phyloP scores from a whole-genome alignment of 73 alveolate genomes.

The Loxodes magnus region DNA sequence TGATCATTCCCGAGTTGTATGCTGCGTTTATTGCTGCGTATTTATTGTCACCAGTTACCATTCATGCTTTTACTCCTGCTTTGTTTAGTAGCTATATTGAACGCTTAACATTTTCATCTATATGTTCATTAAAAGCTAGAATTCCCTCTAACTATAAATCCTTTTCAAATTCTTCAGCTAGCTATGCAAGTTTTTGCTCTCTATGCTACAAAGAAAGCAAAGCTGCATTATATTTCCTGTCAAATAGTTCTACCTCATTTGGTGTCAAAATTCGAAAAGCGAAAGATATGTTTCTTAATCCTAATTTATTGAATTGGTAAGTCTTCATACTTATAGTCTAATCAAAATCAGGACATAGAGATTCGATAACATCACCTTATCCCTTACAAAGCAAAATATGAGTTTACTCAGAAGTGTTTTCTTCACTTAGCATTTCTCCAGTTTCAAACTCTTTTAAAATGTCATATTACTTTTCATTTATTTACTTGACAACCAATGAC shows the following conservation, averaged over 20 bases:
- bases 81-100: conserved; percentile 33
- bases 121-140: conserved; percentile 45
- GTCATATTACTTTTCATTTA: too few species aligned
- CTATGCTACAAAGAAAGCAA: background rate
- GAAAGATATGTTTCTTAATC: conserved; percentile 68
- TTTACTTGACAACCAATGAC: conserved; percentile 56
- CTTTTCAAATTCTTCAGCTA: conserved; percentile 30
- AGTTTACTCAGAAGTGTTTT: too few species aligned
- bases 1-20: too few species aligned
- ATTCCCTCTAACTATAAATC: conserved; percentile 33
- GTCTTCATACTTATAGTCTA: too few species aligned
- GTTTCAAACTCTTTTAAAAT: too few species aligned
- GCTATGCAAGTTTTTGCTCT: conserved; percentile 6
- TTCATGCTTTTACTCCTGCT: conserved; percentile 28
- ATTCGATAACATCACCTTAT: too few species aligned
- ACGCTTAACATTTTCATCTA: conserved; percentile 55
- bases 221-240: conserved; percentile 10
- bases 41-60: conserved; percentile 48
- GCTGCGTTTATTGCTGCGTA: conserved; percentile 78
- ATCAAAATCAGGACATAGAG: too few species aligned
- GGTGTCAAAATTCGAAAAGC: conserved; percentile 57
- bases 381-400: too few species aligned
- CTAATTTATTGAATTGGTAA: conserved; percentile 19
- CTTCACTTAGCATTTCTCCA: too few species aligned
- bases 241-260: conserved; percentile 30